Conservation (phyloP, 345 rosid species). For the Acer campestre region DNA sequence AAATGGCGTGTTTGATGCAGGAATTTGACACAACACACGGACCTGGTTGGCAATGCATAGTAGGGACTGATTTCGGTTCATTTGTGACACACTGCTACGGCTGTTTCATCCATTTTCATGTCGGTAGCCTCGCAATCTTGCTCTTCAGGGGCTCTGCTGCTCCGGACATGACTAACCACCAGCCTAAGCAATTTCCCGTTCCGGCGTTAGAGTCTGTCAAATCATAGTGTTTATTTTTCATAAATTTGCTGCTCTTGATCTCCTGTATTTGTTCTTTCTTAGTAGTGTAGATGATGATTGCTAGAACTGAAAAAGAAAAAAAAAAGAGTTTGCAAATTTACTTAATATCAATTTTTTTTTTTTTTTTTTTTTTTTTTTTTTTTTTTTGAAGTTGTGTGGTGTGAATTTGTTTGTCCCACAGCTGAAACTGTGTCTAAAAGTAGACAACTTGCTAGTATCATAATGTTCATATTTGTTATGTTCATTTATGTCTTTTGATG, state of each 20-base stretch:
- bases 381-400: not conserved
- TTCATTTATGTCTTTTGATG: too few species aligned
- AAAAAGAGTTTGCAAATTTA: not conserved
- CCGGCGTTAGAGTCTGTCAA: conserved; percentile 20
- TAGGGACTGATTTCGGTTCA: conserved; percentile 68
- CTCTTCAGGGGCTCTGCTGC: conserved; percentile 64
- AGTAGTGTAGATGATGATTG: not conserved
- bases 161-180: conserved; percentile 15
- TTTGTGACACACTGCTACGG: conserved; percentile 66
- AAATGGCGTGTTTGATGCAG: conserved; percentile 32
- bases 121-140: conserved; percentile 63
- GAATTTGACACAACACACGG: conserved; percentile 58
- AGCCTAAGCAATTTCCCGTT: conserved; percentile 24
- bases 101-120: conserved; percentile 58
- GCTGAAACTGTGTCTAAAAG: not conserved
- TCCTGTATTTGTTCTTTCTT: conserved; percentile 13
- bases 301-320: not conserved
- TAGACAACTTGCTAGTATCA: not conserved
- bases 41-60: conserved; percentile 71
- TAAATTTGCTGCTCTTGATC: not conserved
- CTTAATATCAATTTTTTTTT: too few species aligned
- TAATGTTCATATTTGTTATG: not conserved
- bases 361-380: too few species aligned
- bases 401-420: not conserved
- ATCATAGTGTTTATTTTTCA: conserved; percentile 9